Conservation (phyloP, 2,329 filamentous ascomycete genomes). For the Botrytis aclada region DNA sequence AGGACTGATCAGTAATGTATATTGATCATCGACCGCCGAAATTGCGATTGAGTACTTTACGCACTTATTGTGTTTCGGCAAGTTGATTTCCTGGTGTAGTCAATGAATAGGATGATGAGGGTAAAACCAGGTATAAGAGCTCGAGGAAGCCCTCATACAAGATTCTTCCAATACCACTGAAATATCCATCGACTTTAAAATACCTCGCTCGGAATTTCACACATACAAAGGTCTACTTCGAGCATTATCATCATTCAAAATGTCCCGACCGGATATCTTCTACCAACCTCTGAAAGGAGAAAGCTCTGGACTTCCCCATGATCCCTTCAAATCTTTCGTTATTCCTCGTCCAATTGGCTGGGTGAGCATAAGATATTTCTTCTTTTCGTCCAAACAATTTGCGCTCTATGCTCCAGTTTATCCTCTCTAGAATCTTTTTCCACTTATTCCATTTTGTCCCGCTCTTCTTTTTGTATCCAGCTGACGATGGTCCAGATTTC, state of each 20-base stretch:
- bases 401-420: neutral
- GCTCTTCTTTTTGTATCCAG: neutral
- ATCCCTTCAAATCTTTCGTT: constrained; percentile 23
- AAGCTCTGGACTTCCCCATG: constrained; percentile 20
- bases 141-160: no score
- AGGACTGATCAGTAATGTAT: neutral
- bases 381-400: neutral
- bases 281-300: constrained; percentile 21
- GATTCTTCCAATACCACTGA: neutral
- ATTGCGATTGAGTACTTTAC: neutral
- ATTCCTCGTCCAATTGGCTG: constrained; percentile 10
- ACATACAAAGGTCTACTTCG: neutral
- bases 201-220: neutral
- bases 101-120: neutral
- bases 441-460: neutral
- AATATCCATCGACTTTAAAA: neutral
- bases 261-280: constrained; percentile 19
- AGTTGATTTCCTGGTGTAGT: neutral
- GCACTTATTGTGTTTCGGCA: neutral
- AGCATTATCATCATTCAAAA: neutral
- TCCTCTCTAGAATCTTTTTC: neutral
- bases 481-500: neutral
- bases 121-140: neutral
- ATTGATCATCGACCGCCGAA: neutral
- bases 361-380: neutral